Evolutionary conservation across 1,284 basidiomycete species (phyloP).

Genomic region (Cryptococcus maquisensis): DNA sequence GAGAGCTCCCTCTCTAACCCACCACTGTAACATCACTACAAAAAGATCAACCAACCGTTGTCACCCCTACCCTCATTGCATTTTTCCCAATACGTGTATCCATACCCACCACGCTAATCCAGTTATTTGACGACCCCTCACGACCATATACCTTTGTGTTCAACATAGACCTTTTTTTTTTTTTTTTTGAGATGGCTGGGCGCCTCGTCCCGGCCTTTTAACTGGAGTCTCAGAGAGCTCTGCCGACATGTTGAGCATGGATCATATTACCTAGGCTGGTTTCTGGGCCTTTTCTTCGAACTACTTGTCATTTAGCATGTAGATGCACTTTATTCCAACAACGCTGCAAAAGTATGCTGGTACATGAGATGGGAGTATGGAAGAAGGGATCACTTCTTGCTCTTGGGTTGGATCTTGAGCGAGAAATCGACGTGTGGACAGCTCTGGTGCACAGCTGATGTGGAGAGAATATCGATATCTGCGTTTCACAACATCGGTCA

Average conservation of each 20-base stretch:
- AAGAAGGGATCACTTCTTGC: conserved; percentile 10
- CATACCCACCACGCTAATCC: neutral
- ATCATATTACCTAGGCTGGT: neutral
- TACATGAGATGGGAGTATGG: neutral
- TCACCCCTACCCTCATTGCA: neutral
- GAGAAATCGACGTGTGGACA: conserved; percentile 90
- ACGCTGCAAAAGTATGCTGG: neutral
- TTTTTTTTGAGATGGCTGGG: too few relatives aligned
- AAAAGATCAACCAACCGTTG: too few relatives aligned
- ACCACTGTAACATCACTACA: neutral
- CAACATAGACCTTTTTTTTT: too few relatives aligned
- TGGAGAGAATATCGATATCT: conserved; percentile 93
- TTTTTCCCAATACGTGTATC: neutral
- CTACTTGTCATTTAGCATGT: neutral
- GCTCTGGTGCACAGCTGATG: conserved; percentile 82
- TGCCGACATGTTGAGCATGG: conserved; percentile 1
- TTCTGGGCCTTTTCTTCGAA: neutral
- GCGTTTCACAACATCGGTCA: conserved; percentile 9
- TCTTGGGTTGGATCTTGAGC: conserved; percentile 74
- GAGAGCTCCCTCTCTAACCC: neutral
- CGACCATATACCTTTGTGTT: neutral
- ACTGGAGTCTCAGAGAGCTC: too few relatives aligned
- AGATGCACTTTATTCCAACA: neutral
- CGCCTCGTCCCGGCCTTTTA: too few relatives aligned
- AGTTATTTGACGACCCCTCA: neutral